Evolutionary conservation across 148 eudicot species (phyloP).

Genomic region (Arbutus unedo): DNA sequence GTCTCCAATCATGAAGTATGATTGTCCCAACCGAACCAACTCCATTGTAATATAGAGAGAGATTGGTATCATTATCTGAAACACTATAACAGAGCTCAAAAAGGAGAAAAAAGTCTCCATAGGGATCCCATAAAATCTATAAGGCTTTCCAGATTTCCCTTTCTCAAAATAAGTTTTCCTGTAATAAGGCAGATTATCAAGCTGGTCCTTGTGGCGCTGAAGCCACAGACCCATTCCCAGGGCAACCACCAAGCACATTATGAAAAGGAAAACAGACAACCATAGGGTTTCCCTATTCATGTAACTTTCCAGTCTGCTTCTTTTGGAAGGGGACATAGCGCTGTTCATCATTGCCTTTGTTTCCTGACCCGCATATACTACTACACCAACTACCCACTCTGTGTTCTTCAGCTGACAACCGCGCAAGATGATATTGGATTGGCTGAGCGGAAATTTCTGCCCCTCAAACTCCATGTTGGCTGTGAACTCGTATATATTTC

Average conservation of each 20-base stretch:
- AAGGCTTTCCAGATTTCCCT: constrained; percentile 48
- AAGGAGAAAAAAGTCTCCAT: constrained; percentile 91
- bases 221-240: constrained; percentile 92
- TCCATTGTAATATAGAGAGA: constrained; percentile 94
- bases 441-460: constrained; percentile 68
- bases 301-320: constrained; percentile 83
- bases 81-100: constrained; percentile 87
- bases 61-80: constrained; percentile 98
- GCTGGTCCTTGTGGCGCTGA: constrained; percentile 52
- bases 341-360: constrained; percentile 97
- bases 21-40: constrained; percentile 91
- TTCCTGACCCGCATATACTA: constrained; percentile 96
- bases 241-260: constrained; percentile 84
- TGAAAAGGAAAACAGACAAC: constrained; percentile 80
- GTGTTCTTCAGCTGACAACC: constrained; percentile 98
- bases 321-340: constrained; percentile 80
- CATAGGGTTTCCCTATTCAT: constrained; percentile 93
- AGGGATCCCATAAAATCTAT: constrained; percentile 78
- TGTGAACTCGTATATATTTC: constrained; percentile 92
- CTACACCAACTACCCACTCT: constrained; percentile 86
- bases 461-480: constrained; percentile 85
- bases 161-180: constrained; percentile 56
- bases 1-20: constrained; percentile 96
- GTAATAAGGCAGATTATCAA: constrained; percentile 85
- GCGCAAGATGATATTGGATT: constrained; percentile 88